A percentile compares a stretch with the other conserved stretches of the same genome.
phyloP scores from a whole-genome alignment of 768 basidiomycete genomes.

The Rossbeevera mucosa region DNA sequence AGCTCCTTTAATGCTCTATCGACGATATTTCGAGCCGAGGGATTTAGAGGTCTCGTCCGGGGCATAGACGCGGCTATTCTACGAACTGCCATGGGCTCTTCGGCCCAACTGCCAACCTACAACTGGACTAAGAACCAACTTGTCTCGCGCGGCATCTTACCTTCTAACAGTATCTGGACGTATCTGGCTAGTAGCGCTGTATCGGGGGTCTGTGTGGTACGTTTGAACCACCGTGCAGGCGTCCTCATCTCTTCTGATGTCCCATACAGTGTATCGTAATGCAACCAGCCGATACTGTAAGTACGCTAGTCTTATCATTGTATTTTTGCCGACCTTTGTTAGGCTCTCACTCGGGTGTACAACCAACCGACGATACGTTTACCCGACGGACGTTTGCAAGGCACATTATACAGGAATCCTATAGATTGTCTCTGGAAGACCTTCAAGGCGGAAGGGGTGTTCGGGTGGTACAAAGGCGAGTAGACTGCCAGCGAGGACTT shows the following conservation, averaged over 20 bases:
- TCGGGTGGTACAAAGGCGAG: conserved; percentile 94
- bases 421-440: conserved; percentile 98
- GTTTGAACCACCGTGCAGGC: conserved; percentile 26
- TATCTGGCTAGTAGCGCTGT: conserved; percentile 85
- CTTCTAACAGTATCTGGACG: conserved; percentile 77
- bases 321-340: conserved; percentile 5
- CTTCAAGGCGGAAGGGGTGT: conserved; percentile 78
- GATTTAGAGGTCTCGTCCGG: conserved; percentile 73
- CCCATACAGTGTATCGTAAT: conserved; percentile 69
- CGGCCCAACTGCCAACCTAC: conserved; percentile 94
- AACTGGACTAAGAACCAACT: conserved; percentile 87
- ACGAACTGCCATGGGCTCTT: conserved; percentile 92
- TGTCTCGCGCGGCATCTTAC: conserved; percentile 60
- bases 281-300: conserved; percentile 90
- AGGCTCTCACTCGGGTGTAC: conserved; percentile 92
- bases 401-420: conserved; percentile 83
- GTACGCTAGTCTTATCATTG: conserved; percentile 20
- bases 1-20: conserved; percentile 75
- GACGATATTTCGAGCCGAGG: conserved; percentile 76
- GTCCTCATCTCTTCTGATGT: conserved; percentile 7
- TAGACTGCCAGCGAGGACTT: neutral
- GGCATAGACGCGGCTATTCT: conserved; percentile 93
- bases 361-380: conserved; percentile 81
- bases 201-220: conserved; percentile 87
- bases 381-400: conserved; percentile 67